Base-by-base conservation (phyloP, 2,329 filamentous ascomycete genomes). In the Keithomyces neogunnii region DNA sequence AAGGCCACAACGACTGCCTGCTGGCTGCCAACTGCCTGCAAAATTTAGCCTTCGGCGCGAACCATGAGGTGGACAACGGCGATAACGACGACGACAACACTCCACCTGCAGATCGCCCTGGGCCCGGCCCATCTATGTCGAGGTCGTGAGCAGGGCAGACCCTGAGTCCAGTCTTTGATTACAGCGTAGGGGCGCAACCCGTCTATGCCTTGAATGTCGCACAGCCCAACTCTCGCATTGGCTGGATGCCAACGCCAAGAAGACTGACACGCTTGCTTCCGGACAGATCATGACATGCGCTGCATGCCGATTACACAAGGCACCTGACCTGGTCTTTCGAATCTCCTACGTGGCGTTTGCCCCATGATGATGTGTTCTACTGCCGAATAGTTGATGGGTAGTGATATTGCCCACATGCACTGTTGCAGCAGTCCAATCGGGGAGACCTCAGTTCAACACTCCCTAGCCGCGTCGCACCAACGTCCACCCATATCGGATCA, bases 341-440 rank as follows among this genome's bases (percentile, higher is more conserved):
- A 29, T 44, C 30, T 44, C 40, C 13, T 30, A 29, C 40, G 40
- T 44, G 40, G 40, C 40, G 19, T 19, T 19, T 44, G 7, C 10
- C 40, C 28, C 28, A 19, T 28, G 28, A 44, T 5, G 40, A 44
- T 44, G 28, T 44, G 40, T 29, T 44, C 40, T 44, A n/a, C 40
- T 30, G 28, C 39, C 40, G 32, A 36, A 48, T 29, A 39, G 26
- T 28, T 48, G 35, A 48, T 38, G 26, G 35, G 46, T 26, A 39
- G 35, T 48, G 33, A 48, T 48, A 39, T 48, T 19, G 29, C 35
- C 36, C 36, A 40, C 46, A 48, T 48, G 46, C 46, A 48, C 19
- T 39, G 36, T 48, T 29, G 45, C 45, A 47, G 19, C 29, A n/a
- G 19, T 19, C 31, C 28, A 45, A 29, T 11, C 31, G 36, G 32